Evolutionary conservation across 805 yeast genomes (phyloP), one percentile per base, ranked within the genome.

Genomic region (Cyberlindnera maritima): DNA sequence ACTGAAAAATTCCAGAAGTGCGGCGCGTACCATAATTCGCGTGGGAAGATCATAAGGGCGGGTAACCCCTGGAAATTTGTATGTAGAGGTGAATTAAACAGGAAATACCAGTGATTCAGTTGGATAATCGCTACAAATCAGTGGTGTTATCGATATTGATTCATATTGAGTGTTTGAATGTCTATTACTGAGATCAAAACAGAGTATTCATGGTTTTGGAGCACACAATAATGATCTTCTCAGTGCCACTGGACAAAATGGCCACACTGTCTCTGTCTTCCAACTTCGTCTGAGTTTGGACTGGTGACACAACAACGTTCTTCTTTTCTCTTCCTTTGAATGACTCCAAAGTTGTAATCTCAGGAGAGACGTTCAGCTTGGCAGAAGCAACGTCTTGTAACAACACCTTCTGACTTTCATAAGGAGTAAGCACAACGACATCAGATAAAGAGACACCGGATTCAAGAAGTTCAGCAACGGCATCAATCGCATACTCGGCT

Each of bases 401-500:
- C 20, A 79, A 59, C 6, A 59, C 57, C 44, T 58, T 63, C 55
- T 79, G 83, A 9, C 69, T 65, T 18, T 62, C 60, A 29, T 66
- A 69, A 4, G 67, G 60, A 1, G 79, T 69, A 21, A 72, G 52
- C 10, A 83, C 69, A 17, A 68, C 63, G 17, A 81, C 68, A 18
- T 38, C 36, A 2, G 57, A 56, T 0, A 58, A 49, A 1, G 55
- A 34, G 0, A 76, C 67, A 48, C 77, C 78, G 3, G 69, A 48
- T 5, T 47, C 35, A 12, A 75, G 54, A 72, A 81, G 62, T 47
- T 76, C 78, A 59, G 69, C 71, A 53, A 64, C 78, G 7, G 78
- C 49, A 0, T 65, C 60, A 14, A 76, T 76, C 15, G 72, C 65
- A 46, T 63, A 73, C 49, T 75, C 78, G 0, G 81, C 83, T 52